Conservation (phyloP, 495 filamentous ascomycete species). For the Recurvomyces mirabilis region DNA sequence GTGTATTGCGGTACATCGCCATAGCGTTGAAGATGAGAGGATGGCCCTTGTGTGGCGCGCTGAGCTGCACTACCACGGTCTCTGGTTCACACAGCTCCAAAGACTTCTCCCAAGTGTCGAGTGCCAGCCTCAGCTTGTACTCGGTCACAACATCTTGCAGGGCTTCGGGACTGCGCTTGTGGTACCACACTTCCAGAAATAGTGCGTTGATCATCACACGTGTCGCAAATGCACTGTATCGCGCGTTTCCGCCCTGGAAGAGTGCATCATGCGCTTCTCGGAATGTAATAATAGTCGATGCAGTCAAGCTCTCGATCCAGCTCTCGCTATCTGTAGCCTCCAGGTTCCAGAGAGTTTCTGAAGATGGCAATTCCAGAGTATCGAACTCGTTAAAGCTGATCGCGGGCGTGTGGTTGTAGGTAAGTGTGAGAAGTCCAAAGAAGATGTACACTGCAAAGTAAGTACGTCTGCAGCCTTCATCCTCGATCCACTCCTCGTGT, state of each 20-base stretch:
- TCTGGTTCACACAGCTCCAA: slow-evolving; percentile 90
- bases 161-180: slow-evolving; percentile 93
- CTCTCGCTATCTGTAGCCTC: slow-evolving; percentile 65
- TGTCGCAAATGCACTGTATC: slow-evolving; percentile 94
- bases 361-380: slow-evolving; percentile 79
- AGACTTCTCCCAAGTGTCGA: slow-evolving; percentile 97
- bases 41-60: slow-evolving; percentile 94
- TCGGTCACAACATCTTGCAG: slow-evolving; percentile 94
- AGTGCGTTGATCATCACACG: slow-evolving; percentile 98
- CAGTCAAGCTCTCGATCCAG: slow-evolving; percentile 67
- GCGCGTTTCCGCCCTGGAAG: slow-evolving; percentile 81
- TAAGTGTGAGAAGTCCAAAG: slow-evolving; percentile 89
- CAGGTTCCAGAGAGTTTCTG: slow-evolving; percentile 88
- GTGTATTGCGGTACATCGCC: slow-evolving; percentile 92
- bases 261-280: slow-evolving; percentile 88
- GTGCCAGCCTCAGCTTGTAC: slow-evolving; percentile 89
- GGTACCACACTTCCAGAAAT: slow-evolving; percentile 97
- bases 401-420: slow-evolving; percentile 93
- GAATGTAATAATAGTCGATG: slow-evolving; percentile 67
- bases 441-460: slow-evolving; percentile 99
- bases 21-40: slow-evolving; percentile 97
- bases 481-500: slow-evolving; percentile 89
- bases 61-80: slow-evolving; percentile 77
- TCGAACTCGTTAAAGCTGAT: slow-evolving; percentile 99
- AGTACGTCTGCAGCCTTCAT: slow-evolving; percentile 90